A percentile compares a stretch with the other conserved stretches of the same genome.
Evolutionary conservation across 2,329 filamentous ascomycete species (phyloP).

Genomic region (Fusarium begoniae): DNA sequence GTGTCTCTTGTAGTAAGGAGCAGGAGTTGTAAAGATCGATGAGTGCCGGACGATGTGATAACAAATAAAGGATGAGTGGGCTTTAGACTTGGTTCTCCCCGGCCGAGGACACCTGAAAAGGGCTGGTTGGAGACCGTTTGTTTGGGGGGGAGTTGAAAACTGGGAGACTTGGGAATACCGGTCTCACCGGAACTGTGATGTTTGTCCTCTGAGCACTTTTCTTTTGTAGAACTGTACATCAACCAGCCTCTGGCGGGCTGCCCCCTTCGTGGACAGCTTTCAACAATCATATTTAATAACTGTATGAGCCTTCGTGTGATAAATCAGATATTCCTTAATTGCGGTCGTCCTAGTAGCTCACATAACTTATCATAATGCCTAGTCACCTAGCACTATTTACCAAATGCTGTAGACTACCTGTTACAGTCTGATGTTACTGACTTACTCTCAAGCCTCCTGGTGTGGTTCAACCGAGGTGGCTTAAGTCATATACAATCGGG

Average conservation of each 20-base stretch:
- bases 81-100: slow-evolving; percentile 37
- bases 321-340: neutral
- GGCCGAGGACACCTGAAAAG: slow-evolving; percentile 29
- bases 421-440: neutral
- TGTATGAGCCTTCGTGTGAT: neutral
- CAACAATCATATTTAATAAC: slow-evolving; percentile 24
- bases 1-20: slow-evolving; percentile 17
- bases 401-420: neutral
- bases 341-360: neutral
- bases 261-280: slow-evolving; percentile 26
- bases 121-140: slow-evolving; percentile 38
- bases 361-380: neutral
- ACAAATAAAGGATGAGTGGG: slow-evolving; percentile 33
- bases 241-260: slow-evolving; percentile 36
- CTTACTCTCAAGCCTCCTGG: neutral
- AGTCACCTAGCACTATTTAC: neutral
- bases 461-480: neutral
- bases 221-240: slow-evolving; percentile 48
- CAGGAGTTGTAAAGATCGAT: slow-evolving; percentile 17
- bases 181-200: slow-evolving; percentile 36
- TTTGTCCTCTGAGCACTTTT: slow-evolving; percentile 44
- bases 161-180: slow-evolving; percentile 36
- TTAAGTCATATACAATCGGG: neutral
- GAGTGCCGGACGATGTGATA: slow-evolving; percentile 26
- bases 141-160: slow-evolving; percentile 32